Evolutionary conservation across 148 eudicot genomes (phyloP).

Genomic region (Vaccinium darrowii): DNA sequence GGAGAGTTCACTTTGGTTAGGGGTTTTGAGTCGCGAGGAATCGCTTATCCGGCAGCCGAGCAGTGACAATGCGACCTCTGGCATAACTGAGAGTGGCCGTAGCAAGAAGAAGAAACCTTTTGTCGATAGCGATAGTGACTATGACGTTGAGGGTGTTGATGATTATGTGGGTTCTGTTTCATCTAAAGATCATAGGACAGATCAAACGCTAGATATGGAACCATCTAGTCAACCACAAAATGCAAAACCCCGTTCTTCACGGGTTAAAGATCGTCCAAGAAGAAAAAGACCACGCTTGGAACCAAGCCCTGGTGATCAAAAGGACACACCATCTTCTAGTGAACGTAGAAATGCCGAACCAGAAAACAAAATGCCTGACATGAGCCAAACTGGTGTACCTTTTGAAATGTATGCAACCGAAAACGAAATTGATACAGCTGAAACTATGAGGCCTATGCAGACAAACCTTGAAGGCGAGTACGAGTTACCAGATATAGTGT

Average conservation of each 20-base stretch:
- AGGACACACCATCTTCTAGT: slow-evolving; percentile 28
- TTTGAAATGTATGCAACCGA: slow-evolving; percentile 22
- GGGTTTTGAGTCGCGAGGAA: slow-evolving; percentile 79
- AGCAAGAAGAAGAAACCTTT: slow-evolving; percentile 60
- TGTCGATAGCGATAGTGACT: slow-evolving; percentile 72
- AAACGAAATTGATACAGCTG: slow-evolving; percentile 33
- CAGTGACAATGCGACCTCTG: slow-evolving; percentile 68
- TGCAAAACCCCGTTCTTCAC: slow-evolving; percentile 16
- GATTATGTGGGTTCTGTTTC: slow-evolving; percentile 65
- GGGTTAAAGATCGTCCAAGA: slow-evolving; percentile 30
- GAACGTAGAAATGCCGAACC: slow-evolving; percentile 35
- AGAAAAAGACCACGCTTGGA: slow-evolving; percentile 43
- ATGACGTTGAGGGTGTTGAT: slow-evolving; percentile 77
- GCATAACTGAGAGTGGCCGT: slow-evolving; percentile 50
- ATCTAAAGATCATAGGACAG: slow-evolving; percentile 58
- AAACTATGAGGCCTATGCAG: slow-evolving; percentile 32
- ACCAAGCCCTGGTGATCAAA: slow-evolving; percentile 31
- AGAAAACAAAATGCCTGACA: slow-evolving; percentile 27
- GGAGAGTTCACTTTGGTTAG: slow-evolving; percentile 94
- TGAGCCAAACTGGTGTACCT: slow-evolving; percentile 33
- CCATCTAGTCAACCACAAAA: slow-evolving; percentile 24
- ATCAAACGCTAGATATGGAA: slow-evolving; percentile 37
- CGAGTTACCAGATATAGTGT: slow-evolving; percentile 36
- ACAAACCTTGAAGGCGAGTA: slow-evolving; percentile 32
- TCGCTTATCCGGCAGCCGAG: slow-evolving; percentile 54